phyloP scores from a whole-genome alignment of 2,329 filamentous ascomycete genomes.

The Fusarium sp. region DNA sequence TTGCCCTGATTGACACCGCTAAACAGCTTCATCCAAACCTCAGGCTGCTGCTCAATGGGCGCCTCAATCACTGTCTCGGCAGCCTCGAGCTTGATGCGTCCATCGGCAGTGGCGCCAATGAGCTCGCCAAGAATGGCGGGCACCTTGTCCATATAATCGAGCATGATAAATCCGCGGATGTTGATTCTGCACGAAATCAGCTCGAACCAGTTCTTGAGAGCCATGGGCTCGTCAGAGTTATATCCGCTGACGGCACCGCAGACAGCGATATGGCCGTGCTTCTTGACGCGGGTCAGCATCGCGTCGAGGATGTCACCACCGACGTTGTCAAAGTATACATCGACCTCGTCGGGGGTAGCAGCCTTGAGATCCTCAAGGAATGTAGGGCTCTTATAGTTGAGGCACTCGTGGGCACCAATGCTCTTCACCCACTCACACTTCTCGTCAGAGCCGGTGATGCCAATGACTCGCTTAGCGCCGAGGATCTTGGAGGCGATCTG shows the following conservation, averaged over 20 bases:
- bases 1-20: conserved; percentile 43
- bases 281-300: conserved; percentile 44
- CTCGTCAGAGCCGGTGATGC: conserved; percentile 42
- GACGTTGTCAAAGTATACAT: conserved; percentile 45
- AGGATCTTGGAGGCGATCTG: conserved; percentile 43
- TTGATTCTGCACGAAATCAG: conserved; percentile 40
- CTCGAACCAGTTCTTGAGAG: conserved; percentile 43
- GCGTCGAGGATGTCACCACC: conserved; percentile 41
- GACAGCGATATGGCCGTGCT: conserved; percentile 38
- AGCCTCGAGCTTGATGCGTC: conserved; percentile 38
- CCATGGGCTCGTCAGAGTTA: conserved; percentile 43
- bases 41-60: conserved; percentile 40
- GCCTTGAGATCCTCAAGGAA: conserved; percentile 41
- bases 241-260: conserved; percentile 42
- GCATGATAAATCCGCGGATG: conserved; percentile 43
- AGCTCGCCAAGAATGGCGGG: conserved; percentile 40
- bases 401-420: conserved; percentile 42
- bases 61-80: conserved; percentile 41
- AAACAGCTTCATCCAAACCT: conserved; percentile 42
- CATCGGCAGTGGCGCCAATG: conserved; percentile 42
- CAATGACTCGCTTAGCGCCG: conserved; percentile 42
- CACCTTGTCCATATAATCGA: conserved; percentile 44
- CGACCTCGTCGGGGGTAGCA: conserved; percentile 41
- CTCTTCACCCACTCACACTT: conserved; percentile 43
- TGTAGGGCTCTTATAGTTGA: conserved; percentile 45